Conservation (phyloP, 352 stramenopile genomes). For the Pythium folliculosum region DNA sequence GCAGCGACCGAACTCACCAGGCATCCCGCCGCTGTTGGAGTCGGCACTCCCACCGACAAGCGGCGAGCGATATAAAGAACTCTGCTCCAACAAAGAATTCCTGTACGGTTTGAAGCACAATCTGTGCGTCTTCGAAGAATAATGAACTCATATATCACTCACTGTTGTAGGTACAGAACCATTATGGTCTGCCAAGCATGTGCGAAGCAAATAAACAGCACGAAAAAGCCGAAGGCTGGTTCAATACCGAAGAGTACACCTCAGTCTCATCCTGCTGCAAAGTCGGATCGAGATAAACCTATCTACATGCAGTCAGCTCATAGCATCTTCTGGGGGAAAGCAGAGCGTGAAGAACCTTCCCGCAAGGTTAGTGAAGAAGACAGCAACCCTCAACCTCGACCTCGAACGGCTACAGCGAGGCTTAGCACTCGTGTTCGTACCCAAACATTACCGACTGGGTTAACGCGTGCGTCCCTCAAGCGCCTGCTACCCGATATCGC, state of each 20-base stretch:
- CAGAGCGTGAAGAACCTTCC: constrained; percentile 30
- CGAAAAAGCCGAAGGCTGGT: neutral
- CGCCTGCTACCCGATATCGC: constrained; percentile 13
- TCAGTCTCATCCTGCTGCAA: neutral
- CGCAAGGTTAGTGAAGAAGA: constrained; percentile 13
- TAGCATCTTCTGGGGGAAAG: constrained; percentile 42
- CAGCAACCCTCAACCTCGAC: constrained; percentile 30
- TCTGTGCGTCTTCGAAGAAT: too few species aligned
- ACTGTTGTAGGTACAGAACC: constrained; percentile 22
- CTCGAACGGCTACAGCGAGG: constrained; percentile 27
- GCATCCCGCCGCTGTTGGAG: constrained; percentile 21
- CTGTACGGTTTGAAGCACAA: constrained; percentile 2
- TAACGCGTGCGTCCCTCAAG: constrained; percentile 7
- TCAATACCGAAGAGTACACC: neutral
- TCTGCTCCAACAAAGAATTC: constrained; percentile 11
- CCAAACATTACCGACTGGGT: neutral
- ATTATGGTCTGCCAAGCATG: constrained; percentile 24
- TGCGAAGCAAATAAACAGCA: constrained; percentile 20
- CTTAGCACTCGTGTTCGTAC: neutral
- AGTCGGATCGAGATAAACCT: constrained; percentile 12
- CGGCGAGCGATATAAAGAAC: constrained; percentile 22
- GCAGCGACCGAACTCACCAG: neutral
- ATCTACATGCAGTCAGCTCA: constrained; percentile 36
- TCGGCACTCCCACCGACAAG: constrained; percentile 15
- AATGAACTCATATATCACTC: too few species aligned